phyloP scores from a whole-genome alignment of 441 rosid species.

The Daphne laureola region DNA sequence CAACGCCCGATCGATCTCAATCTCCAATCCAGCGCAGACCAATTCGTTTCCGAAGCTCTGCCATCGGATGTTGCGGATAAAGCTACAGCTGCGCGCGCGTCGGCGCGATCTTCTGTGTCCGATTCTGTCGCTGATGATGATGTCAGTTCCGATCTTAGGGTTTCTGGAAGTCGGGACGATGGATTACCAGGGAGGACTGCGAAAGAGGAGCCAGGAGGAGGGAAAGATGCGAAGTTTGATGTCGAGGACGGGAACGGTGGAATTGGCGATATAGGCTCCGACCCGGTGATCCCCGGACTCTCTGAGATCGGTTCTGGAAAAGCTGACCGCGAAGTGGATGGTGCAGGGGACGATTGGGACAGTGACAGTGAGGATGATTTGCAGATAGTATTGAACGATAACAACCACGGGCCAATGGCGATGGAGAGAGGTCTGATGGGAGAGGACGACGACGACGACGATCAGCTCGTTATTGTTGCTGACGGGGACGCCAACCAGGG shows the following conservation, averaged over 20 bases:
- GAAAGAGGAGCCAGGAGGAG: slow-evolving; percentile 19
- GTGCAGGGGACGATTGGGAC: slow-evolving; percentile 49
- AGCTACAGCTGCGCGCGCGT: not conserved
- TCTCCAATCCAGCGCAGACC: slow-evolving; percentile 28
- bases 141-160: slow-evolving; percentile 39
- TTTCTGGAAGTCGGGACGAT: slow-evolving; percentile 21
- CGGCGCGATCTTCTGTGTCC: slow-evolving; percentile 6
- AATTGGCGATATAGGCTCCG: slow-evolving; percentile 25
- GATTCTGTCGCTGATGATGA: slow-evolving; percentile 14
- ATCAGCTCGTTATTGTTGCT: slow-evolving; percentile 72
- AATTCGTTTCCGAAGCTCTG: slow-evolving; percentile 8
- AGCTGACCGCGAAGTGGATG: slow-evolving; percentile 17
- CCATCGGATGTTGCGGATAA: slow-evolving; percentile 4
- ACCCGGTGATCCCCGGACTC: slow-evolving; percentile 42
- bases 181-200: slow-evolving; percentile 17
- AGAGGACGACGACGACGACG: slow-evolving; percentile 51
- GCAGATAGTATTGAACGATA: slow-evolving; percentile 86
- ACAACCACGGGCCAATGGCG: slow-evolving; percentile 46
- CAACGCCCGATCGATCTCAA: slow-evolving; percentile 53
- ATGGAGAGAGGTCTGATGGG: slow-evolving; percentile 39
- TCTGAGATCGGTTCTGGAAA: slow-evolving; percentile 10
- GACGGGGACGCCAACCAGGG: slow-evolving; percentile 56
- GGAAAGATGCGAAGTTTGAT: slow-evolving; percentile 56
- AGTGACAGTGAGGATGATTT: slow-evolving; percentile 99
- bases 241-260: slow-evolving; percentile 56